Conservation (phyloP, 2,329 filamentous ascomycete genomes). For the Aspergillus sp. region DNA sequence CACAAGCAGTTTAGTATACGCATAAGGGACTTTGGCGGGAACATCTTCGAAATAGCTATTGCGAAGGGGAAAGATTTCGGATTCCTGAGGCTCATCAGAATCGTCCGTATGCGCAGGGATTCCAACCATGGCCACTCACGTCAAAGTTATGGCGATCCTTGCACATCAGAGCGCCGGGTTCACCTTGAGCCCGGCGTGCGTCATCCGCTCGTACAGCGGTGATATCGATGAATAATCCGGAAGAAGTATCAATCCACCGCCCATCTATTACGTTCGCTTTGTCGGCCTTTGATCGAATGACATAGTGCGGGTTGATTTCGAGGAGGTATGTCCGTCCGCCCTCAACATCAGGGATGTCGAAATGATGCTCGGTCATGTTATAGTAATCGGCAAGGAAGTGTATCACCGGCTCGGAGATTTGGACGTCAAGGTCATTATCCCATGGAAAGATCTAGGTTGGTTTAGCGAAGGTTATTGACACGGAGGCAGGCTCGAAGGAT, state of each 20-base stretch:
- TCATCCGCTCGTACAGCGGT: slow-evolving; percentile 58
- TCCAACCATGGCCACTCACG: slow-evolving; percentile 30
- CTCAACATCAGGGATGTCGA: slow-evolving; percentile 42
- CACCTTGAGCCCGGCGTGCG: slow-evolving; percentile 42
- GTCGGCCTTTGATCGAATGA: slow-evolving; percentile 51
- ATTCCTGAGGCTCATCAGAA: slow-evolving; percentile 35
- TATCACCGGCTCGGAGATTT: slow-evolving; percentile 60
- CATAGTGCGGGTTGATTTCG: slow-evolving; percentile 63
- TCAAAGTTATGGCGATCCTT: slow-evolving; percentile 62
- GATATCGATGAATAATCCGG: slow-evolving; percentile 66
- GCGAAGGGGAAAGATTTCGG: slow-evolving; percentile 62
- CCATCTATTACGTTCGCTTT: slow-evolving; percentile 62
- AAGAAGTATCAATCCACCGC: slow-evolving; percentile 64
- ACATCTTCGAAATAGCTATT: slow-evolving; percentile 59
- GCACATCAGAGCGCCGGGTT: slow-evolving; percentile 54
- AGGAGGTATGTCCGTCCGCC: slow-evolving; percentile 55
- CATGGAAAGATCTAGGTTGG: slow-evolving; percentile 58
- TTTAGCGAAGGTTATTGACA: not conserved
- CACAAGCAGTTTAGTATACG: slow-evolving; percentile 58
- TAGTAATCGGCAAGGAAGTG: slow-evolving; percentile 62
- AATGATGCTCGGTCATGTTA: slow-evolving; percentile 65
- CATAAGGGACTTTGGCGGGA: slow-evolving; percentile 60
- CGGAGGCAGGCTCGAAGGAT: slow-evolving; percentile 8
- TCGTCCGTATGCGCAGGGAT: not conserved
- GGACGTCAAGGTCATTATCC: slow-evolving; percentile 65